Percentiles rank a stretch among this genome's conserved stretches.
These are phyloP conservation scores for Malassezia japonica DNA, from an alignment of 1,284 basidiomycete species.

Conservation along the genomic window DNA sequence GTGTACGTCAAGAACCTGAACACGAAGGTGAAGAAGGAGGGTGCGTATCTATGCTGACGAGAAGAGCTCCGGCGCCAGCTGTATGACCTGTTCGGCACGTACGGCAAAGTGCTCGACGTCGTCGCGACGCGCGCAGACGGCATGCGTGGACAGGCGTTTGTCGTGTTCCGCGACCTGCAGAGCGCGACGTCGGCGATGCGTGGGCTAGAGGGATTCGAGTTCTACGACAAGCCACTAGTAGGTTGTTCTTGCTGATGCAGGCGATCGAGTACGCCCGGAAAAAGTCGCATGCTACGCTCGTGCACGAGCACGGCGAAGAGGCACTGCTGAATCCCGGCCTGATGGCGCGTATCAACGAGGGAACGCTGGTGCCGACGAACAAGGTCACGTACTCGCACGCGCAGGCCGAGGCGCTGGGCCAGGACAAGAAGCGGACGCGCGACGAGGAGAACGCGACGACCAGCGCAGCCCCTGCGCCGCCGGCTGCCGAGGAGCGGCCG, in stretches of 20 bases:
- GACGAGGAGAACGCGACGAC: conserved; percentile 41
- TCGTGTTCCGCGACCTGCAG: conserved; percentile 82
- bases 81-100: conserved; percentile 79
- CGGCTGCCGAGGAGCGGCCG: conserved; percentile 16
- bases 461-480: not conserved
- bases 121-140: conserved; percentile 77
- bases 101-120: conserved; percentile 86
- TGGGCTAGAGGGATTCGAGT: conserved; percentile 76
- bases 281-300: conserved; percentile 67
- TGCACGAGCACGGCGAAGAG: conserved; percentile 27
- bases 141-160: conserved; percentile 90
- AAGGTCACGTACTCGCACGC: conserved; percentile 49
- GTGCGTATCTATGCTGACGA: conserved; percentile 36
- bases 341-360: conserved; percentile 17
- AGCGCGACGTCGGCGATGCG: conserved; percentile 81
- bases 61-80: conserved; percentile 71
- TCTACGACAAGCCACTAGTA: conserved; percentile 84
- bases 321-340: conserved; percentile 27
- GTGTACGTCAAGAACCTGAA: conserved; percentile 92
- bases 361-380: conserved; percentile 12
- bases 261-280: conserved; percentile 71
- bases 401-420: conserved; percentile 57
- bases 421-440: conserved; percentile 57
- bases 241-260: conserved; percentile 45
- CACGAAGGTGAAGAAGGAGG: conserved; percentile 81